These are phyloP conservation scores for Vicia faba DNA, from an alignment of 306 rosid species.

Conservation along the genomic window DNA sequence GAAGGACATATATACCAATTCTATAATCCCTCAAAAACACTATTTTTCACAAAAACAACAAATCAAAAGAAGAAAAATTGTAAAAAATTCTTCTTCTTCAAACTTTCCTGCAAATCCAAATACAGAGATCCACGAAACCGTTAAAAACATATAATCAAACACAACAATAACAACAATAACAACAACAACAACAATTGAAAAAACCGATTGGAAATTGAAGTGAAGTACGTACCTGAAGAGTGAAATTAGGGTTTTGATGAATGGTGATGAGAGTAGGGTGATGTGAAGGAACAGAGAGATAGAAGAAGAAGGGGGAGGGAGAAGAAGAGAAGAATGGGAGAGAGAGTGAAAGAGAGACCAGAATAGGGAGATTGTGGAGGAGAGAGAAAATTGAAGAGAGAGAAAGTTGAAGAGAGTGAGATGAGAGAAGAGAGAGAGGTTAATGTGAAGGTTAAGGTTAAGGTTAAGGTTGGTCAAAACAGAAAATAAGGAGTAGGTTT, in stretches of 20 bases:
- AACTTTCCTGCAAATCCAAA: constrained; percentile 50
- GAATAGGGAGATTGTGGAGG: constrained; percentile 13
- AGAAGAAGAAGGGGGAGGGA: background rate
- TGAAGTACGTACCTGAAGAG: constrained; percentile 53
- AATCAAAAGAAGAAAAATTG: background rate
- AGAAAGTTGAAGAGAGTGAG: background rate
- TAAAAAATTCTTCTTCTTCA: background rate
- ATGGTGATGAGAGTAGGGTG: constrained; percentile 31
- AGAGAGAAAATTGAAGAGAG: constrained; percentile 23
- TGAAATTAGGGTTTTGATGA: constrained; percentile 66
- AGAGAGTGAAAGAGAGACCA: background rate
- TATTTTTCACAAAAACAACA: background rate
- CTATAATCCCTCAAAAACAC: constrained; percentile 48
- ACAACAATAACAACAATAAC: background rate
- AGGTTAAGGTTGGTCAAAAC: constrained; percentile 48
- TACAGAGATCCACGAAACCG: constrained; percentile 42
- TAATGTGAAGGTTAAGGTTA: constrained; percentile 1
- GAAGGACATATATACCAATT: constrained; percentile 92
- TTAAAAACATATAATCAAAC: constrained; percentile 1
- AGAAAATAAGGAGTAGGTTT: constrained; percentile 52
- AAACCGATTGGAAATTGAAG: background rate
- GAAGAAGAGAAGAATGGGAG: background rate
- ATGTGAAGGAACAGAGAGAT: background rate
- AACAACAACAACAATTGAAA: background rate
- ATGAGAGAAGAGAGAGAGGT: background rate